Evolutionary conservation across 345 rosid genomes (phyloP).

Genomic region (Trapa incisa): DNA sequence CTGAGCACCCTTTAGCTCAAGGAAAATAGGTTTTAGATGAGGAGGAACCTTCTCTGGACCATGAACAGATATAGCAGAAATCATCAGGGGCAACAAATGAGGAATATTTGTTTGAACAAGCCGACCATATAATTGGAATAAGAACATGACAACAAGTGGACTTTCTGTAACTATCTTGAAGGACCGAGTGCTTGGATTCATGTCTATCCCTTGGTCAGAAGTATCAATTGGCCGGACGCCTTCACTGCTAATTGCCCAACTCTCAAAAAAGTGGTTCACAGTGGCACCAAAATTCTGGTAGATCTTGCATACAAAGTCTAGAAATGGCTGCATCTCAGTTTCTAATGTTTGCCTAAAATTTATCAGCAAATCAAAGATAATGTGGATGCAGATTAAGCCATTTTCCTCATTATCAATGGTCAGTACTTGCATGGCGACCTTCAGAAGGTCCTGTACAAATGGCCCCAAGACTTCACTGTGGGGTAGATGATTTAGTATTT

Average conservation of each 20-base stretch:
- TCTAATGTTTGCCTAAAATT: constrained; percentile 88
- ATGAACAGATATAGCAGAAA: constrained; percentile 89
- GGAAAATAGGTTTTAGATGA: constrained; percentile 70
- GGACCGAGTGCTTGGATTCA: constrained; percentile 85
- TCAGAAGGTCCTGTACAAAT: constrained; percentile 90
- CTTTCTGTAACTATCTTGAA: constrained; percentile 97
- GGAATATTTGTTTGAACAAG: constrained; percentile 97
- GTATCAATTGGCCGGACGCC: constrained; percentile 79
- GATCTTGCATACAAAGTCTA: constrained; percentile 93
- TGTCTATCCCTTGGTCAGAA: constrained; percentile 69
- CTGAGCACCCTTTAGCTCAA: constrained; percentile 96
- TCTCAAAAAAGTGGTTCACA: constrained; percentile 82
- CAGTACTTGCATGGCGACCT: constrained; percentile 95
- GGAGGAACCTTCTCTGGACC: constrained; percentile 92
- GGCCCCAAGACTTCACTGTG: constrained; percentile 98
- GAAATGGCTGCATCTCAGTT: constrained; percentile 87
- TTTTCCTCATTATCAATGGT: constrained; percentile 93
- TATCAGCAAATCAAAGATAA: constrained; percentile 88
- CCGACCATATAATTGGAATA: constrained; percentile 83
- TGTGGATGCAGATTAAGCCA: constrained; percentile 85
- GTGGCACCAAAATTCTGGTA: constrained; percentile 77
- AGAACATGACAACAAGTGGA: constrained; percentile 97
- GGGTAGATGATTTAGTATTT: constrained; percentile 89
- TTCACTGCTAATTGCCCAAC: constrained; percentile 32
- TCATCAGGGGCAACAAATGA: constrained; percentile 83